A percentile compares a stretch with the other conserved stretches of the same genome.
phyloP scores from a whole-genome alignment of 192 early-diverging fungal species.

The Coemansia erecta region DNA sequence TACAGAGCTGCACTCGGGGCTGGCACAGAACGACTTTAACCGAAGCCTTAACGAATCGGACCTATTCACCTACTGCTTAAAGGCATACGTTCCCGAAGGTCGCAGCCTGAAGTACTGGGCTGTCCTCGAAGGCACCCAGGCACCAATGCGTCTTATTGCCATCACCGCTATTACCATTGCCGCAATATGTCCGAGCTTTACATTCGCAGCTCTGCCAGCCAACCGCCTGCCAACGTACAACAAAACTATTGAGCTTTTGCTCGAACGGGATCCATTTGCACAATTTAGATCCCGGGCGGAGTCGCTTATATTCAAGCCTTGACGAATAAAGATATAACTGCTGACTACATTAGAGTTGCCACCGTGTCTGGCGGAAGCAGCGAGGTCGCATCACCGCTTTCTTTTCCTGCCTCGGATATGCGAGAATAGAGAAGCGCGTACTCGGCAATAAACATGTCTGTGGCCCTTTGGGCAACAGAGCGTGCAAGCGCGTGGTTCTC shows the following conservation, averaged over 20 bases:
- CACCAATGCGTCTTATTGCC: background rate
- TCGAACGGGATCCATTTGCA: background rate
- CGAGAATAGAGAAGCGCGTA: conserved; percentile 16
- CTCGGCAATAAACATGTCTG: conserved; percentile 20
- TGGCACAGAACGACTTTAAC: background rate
- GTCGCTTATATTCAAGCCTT: background rate
- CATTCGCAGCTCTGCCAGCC: conserved; percentile 1
- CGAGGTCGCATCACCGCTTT: background rate
- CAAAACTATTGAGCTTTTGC: background rate
- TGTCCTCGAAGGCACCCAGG: background rate
- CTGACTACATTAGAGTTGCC: conserved; percentile 1
- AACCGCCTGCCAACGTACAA: background rate
- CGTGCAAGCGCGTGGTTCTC: conserved; percentile 22
- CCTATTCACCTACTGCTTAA: background rate
- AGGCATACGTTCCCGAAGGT: background rate
- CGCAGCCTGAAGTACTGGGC: background rate
- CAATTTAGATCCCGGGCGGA: background rate
- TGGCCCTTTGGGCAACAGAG: background rate
- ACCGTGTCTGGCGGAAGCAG: conserved; percentile 10
- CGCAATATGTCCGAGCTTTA: background rate
- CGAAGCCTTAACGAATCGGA: background rate
- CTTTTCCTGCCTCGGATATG: background rate
- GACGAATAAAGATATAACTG: too few species aligned
- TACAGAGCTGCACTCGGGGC: background rate
- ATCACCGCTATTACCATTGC: background rate